These are phyloP conservation scores for Fusarium sp. DNA, from an alignment of 2,329 filamentous ascomycete genomes.

Conservation along the genomic window DNA sequence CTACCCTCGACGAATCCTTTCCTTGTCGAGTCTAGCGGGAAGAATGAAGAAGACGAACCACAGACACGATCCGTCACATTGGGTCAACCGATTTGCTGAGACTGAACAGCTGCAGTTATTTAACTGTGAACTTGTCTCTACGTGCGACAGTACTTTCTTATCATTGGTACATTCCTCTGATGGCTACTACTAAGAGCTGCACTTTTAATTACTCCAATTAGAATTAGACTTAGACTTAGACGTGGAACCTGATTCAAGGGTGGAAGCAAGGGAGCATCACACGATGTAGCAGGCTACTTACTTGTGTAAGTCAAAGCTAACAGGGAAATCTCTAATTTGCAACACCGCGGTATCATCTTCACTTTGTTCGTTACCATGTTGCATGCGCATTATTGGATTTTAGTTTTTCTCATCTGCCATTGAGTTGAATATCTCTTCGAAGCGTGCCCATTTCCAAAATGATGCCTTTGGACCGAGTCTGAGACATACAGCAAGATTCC, in stretches of 20 bases:
- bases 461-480: neutral
- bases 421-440: neutral
- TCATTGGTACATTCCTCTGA: slow-evolving; percentile 12
- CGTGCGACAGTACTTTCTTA: slow-evolving; percentile 22
- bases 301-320: slow-evolving; percentile 15
- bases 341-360: neutral
- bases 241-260: slow-evolving; percentile 9
- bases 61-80: slow-evolving; percentile 5
- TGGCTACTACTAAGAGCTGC: neutral
- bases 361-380: neutral
- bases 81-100: slow-evolving; percentile 26
- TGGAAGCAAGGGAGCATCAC: slow-evolving; percentile 17
- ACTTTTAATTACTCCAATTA: neutral
- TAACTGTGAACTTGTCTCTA: slow-evolving; percentile 6
- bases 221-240: slow-evolving; percentile 22
- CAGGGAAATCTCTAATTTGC: neutral
- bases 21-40: slow-evolving; percentile 16
- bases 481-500: slow-evolving; percentile 19
- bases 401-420: neutral
- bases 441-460: neutral
- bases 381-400: no score
- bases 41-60: slow-evolving; percentile 20
- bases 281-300: neutral
- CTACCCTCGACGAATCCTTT: slow-evolving; percentile 1
- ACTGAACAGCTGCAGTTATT: neutral